Conservation (phyloP, 2,329 filamentous ascomycete species). For the Biscogniauxia mediterranea region DNA sequence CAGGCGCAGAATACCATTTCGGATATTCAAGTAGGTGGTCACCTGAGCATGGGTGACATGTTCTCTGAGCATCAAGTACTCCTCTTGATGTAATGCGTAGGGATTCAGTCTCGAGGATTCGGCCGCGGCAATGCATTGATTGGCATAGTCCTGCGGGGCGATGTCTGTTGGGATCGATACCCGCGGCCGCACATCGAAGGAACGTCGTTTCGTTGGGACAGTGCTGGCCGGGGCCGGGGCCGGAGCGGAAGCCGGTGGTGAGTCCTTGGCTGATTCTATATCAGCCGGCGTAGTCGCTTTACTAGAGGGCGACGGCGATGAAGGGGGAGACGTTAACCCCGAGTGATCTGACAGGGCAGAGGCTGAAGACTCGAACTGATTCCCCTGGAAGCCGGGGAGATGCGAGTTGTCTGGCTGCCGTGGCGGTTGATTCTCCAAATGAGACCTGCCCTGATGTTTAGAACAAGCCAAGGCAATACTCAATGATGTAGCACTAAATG, state of each 20-base stretch:
- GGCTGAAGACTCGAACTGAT: conserved; percentile 52
- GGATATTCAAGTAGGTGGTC: conserved; percentile 92
- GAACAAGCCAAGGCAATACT: conserved; percentile 11
- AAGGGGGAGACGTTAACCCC: conserved; percentile 53
- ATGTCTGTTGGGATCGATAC: conserved; percentile 81
- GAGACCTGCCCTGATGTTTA: conserved; percentile 26
- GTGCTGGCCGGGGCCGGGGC: conserved; percentile 10
- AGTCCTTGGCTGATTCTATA: conserved; percentile 37
- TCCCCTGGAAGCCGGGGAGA: conserved; percentile 15
- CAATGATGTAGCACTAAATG: conserved; percentile 4
- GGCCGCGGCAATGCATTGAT: conserved; percentile 85
- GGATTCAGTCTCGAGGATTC: conserved; percentile 87
- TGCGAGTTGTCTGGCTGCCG: conserved; percentile 4
- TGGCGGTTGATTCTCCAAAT: conserved; percentile 26
- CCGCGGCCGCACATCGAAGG: conserved; percentile 65
- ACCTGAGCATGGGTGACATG: conserved; percentile 87
- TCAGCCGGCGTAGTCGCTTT: conserved; percentile 63
- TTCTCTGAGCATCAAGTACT: conserved; percentile 76
- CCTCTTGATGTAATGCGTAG: conserved; percentile 80
- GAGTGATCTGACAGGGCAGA: conserved; percentile 54
- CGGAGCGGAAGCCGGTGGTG: conserved; percentile 13
- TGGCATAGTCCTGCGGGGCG: conserved; percentile 75
- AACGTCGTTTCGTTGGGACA: conserved; percentile 30
- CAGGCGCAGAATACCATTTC: conserved; percentile 87
- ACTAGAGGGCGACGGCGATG: conserved; percentile 50